phyloP scores from a whole-genome alignment of 2,329 filamentous ascomycete species.

The Diaporthe humulicola region DNA sequence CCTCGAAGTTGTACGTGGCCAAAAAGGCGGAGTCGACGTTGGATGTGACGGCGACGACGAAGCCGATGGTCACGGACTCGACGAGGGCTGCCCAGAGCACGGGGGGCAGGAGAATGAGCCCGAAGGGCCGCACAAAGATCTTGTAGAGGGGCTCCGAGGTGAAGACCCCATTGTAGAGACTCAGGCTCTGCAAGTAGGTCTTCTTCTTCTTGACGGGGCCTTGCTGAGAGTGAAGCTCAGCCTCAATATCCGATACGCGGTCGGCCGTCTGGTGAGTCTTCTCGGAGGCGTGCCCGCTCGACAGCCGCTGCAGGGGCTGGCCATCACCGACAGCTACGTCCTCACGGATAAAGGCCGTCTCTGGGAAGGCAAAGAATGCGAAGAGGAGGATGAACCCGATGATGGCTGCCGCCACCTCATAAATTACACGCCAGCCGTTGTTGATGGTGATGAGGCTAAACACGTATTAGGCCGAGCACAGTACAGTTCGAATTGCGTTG shows the following conservation, averaged over 20 bases:
- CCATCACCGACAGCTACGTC: constrained; percentile 38
- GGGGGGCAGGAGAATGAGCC: constrained; percentile 63
- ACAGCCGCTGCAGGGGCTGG: constrained; percentile 39
- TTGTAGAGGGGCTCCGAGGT: constrained; percentile 62
- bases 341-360: constrained; percentile 62
- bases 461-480: constrained; percentile 31
- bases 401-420: constrained; percentile 63
- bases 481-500: not conserved
- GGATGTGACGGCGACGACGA: constrained; percentile 67
- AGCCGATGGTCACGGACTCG: constrained; percentile 67
- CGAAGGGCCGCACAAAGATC: constrained; percentile 63
- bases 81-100: constrained; percentile 69
- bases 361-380: constrained; percentile 66
- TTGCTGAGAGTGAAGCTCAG: not conserved
- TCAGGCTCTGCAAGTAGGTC: constrained; percentile 53
- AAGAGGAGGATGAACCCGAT: constrained; percentile 62
- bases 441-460: constrained; percentile 61
- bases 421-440: constrained; percentile 64
- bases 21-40: constrained; percentile 62
- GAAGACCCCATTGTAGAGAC: constrained; percentile 55
- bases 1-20: constrained; percentile 56
- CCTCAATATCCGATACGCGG: constrained; percentile 40
- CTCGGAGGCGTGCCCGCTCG: constrained; percentile 39
- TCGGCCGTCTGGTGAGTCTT: constrained; percentile 35
- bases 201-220: constrained; percentile 42